phyloP scores from a whole-genome alignment of 768 basidiomycete genomes.

The Amanita thiersii region DNA sequence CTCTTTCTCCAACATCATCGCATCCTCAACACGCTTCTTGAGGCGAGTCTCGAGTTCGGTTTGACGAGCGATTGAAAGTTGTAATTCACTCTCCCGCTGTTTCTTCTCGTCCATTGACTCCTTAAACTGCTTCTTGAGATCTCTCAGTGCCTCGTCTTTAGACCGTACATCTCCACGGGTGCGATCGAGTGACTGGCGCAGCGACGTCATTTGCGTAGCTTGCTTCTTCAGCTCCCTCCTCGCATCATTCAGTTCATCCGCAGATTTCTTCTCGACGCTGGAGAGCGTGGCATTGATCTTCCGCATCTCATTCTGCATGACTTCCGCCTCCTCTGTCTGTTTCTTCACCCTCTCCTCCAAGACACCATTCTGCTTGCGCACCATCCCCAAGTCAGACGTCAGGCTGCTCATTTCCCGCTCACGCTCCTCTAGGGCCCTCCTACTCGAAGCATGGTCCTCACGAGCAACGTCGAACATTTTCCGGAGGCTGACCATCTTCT shows the following conservation, averaged over 20 bases:
- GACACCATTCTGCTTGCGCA: slow-evolving; percentile 5
- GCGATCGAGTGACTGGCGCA: slow-evolving; percentile 13
- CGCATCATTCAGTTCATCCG: slow-evolving; percentile 5
- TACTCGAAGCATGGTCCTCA: slow-evolving; percentile 2
- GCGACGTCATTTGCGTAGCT: slow-evolving; percentile 10
- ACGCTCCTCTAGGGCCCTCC: background rate
- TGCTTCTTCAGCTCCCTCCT: slow-evolving; percentile 7
- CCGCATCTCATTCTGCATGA: slow-evolving; percentile 2
- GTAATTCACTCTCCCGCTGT: slow-evolving; percentile 2
- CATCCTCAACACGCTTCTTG: slow-evolving; percentile 4
- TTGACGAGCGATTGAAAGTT: slow-evolving; percentile 1
- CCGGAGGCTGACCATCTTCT: background rate
- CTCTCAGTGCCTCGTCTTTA: slow-evolving; percentile 14
- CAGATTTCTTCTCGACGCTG: slow-evolving; percentile 8
- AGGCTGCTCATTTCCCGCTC: slow-evolving; percentile 5
- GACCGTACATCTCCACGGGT: slow-evolving; percentile 10
- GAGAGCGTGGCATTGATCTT: background rate
- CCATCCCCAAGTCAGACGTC: background rate
- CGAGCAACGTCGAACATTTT: slow-evolving; percentile 2
- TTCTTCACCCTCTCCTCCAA: slow-evolving; percentile 6
- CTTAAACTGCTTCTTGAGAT: slow-evolving; percentile 5
- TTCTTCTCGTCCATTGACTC: slow-evolving; percentile 1
- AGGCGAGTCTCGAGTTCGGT: slow-evolving; percentile 6
- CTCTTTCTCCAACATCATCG: background rate
- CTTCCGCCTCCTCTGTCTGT: slow-evolving; percentile 3